phyloP scores from a whole-genome alignment of 2,329 filamentous ascomycete genomes.

The Alternaria postmessia region DNA sequence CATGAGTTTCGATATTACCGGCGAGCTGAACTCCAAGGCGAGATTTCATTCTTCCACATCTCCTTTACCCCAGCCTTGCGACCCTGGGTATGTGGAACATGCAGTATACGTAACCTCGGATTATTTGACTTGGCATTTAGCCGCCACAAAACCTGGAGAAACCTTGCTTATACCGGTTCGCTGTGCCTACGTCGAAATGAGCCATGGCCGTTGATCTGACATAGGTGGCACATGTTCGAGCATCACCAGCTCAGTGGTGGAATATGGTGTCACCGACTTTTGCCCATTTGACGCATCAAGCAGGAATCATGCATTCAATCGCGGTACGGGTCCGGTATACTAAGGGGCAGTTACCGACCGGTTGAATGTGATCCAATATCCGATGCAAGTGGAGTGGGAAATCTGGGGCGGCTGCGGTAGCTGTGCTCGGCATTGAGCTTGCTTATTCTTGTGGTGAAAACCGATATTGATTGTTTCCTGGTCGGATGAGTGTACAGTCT shows the following conservation, averaged over 20 bases:
- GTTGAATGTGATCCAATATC: constrained; percentile 40
- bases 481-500: background rate
- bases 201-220: constrained; percentile 1
- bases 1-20: background rate
- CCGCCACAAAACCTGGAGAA: constrained; percentile 12
- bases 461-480: background rate
- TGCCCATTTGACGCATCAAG: background rate
- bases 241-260: constrained; percentile 19
- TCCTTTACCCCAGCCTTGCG: background rate
- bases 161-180: background rate
- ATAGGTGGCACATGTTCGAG: constrained; percentile 16
- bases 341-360: constrained; percentile 22
- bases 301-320: background rate
- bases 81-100: background rate
- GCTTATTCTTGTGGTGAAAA: background rate
- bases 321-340: constrained; percentile 1
- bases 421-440: constrained; percentile 3
- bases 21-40: background rate
- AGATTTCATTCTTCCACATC: background rate
- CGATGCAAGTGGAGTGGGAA: constrained; percentile 21
- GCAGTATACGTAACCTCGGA: background rate
- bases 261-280: background rate
- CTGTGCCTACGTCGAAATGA: background rate
- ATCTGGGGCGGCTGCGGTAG: constrained; percentile 15
- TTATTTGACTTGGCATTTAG: constrained; percentile 3